Base-by-base conservation (phyloP, 2,329 filamentous ascomycete genomes). In the Neonectria coccinea region DNA sequence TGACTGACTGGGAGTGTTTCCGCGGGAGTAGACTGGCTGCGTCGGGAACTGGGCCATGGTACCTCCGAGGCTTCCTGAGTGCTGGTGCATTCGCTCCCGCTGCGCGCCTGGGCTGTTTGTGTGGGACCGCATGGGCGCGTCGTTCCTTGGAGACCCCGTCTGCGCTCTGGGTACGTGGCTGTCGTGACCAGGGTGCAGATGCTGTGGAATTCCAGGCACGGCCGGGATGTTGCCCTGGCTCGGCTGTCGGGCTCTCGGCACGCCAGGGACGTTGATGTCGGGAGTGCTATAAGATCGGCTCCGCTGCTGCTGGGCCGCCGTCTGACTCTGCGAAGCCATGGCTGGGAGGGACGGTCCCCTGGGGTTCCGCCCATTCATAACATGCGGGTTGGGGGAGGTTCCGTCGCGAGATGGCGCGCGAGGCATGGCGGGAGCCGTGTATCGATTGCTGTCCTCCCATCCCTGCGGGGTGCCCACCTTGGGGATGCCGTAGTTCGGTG, bases 281-380 rank as follows among this genome's bases (percentile, higher is more conserved):
- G 96, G 95, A 67, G 94, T 97, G 81, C 95, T 98, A 74, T 97
- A 97, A 41, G 94, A 97, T 68, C 96, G 88, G 80, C 92, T 91
- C 70, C 94, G 87, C 75, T 91, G 89, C 76, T 93, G 90, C 67
- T 90, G 82, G 76, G 85, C 79, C 67, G 85, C 82, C 72, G 85
- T 82, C 71, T 88, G 81, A 73, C 86, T 79, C 68, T 84, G 80
- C 1, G 84, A 82, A 16, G 89, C 84, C 85, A 93, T 90, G 18
- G 88, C 91, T 47, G 92, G 92, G 71, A 97, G 83, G 11, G 92
- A 97, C 22, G 93, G 93, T n/a, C 92, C 88, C 71, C 93, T 90
- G 48, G 88, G 86, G 72, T 87, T 89, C 69, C 92, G 86, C 41
- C 87, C 87, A 64, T 88, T 88, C 64, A 85, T 83, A 59, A 85